Evolutionary conservation across 2,329 filamentous ascomycete species (phyloP).

Genomic region (Fusarium domesticum): DNA sequence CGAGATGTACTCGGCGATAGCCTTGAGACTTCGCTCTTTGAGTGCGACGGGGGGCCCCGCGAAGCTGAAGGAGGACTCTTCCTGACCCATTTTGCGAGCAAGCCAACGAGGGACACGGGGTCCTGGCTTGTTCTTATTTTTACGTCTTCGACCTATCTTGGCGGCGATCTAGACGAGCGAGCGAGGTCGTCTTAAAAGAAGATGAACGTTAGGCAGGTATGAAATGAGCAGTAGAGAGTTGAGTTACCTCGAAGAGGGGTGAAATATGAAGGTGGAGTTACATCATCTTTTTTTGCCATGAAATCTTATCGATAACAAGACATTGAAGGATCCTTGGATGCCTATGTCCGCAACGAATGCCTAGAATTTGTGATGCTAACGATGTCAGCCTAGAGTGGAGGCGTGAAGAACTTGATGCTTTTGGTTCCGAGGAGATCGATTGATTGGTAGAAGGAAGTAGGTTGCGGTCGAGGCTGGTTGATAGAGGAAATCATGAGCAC

Average conservation of each 20-base stretch:
- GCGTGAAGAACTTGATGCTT: not conserved
- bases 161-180: conserved; percentile 16
- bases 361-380: not conserved
- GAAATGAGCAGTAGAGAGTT: conserved; percentile 4
- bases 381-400: not conserved
- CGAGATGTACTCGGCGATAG: conserved; percentile 77
- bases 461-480: no score
- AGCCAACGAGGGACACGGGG: conserved; percentile 33
- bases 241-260: conserved; percentile 19
- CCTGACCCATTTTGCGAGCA: conserved; percentile 75
- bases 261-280: conserved; percentile 17
- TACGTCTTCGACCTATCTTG: conserved; percentile 41
- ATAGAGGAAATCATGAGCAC: no score
- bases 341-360: not conserved
- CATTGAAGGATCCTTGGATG: not conserved
- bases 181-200: conserved; percentile 7
- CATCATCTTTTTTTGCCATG: conserved; percentile 21
- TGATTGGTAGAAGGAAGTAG: not conserved
- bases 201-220: conserved; percentile 5
- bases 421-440: not conserved
- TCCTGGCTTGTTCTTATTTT: conserved; percentile 35
- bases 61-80: conserved; percentile 68
- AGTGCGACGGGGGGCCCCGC: conserved; percentile 63
- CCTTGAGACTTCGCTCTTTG: conserved; percentile 64
- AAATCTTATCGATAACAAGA: conserved; percentile 24